These are phyloP conservation scores for Pseudogymnoascus sp. DNA, from an alignment of 2,329 filamentous ascomycete genomes.

Conservation along the genomic window DNA sequence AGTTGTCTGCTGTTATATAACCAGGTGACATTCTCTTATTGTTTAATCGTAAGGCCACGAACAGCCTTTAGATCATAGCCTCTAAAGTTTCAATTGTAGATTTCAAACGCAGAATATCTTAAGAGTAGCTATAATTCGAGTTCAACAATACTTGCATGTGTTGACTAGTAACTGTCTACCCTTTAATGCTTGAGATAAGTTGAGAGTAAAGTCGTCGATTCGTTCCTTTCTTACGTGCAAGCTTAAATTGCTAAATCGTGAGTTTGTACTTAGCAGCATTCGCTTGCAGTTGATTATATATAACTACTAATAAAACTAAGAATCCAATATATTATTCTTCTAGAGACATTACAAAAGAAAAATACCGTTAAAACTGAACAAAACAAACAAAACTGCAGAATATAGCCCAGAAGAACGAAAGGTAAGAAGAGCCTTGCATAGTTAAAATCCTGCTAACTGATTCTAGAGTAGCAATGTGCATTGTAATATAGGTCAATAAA, in stretches of 20 bases:
- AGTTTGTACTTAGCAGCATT: slow-evolving; percentile 14
- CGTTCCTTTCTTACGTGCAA: slow-evolving; percentile 13
- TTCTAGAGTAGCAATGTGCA: too few relatives aligned
- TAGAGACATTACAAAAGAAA: too few relatives aligned
- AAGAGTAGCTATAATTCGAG: neutral
- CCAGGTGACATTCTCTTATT: neutral
- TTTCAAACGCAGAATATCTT: slow-evolving; percentile 12
- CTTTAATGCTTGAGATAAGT: slow-evolving; percentile 13
- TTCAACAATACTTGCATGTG: neutral
- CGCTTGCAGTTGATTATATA: neutral
- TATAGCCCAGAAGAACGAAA: too few relatives aligned
- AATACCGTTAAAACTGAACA: too few relatives aligned
- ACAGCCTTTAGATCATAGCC: slow-evolving; percentile 15
- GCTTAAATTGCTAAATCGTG: slow-evolving; percentile 9
- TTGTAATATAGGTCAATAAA: too few relatives aligned
- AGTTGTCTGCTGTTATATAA: neutral
- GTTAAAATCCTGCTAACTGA: too few relatives aligned
- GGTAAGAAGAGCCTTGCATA: too few relatives aligned
- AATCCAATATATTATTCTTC: too few relatives aligned
- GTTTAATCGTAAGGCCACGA: neutral
- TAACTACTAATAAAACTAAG: too few relatives aligned
- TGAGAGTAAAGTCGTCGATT: slow-evolving; percentile 12
- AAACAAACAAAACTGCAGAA: too few relatives aligned
- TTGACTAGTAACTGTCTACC: slow-evolving; percentile 6
- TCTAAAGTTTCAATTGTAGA: slow-evolving; percentile 16